Percentiles rank a stretch among this genome's conserved stretches.
phyloP scores from a whole-genome alignment of 192 early-diverging fungal species.

The Glomus cerebriforme region DNA sequence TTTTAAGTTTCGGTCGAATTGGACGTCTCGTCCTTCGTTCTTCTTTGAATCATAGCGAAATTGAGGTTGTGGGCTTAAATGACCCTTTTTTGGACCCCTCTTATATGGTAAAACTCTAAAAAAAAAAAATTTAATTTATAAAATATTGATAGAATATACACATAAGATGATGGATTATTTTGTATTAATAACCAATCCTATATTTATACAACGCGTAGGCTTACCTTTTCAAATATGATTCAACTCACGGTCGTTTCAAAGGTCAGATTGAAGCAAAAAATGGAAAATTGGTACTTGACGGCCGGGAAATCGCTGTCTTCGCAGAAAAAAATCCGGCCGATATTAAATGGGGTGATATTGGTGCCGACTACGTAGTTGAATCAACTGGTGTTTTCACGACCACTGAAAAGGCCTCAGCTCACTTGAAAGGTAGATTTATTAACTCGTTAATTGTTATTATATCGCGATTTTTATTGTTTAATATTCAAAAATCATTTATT shows the following conservation, averaged over 20 bases:
- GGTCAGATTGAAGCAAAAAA: constrained; percentile 77
- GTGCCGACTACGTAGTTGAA: constrained; percentile 94
- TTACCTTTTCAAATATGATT: constrained; percentile 98
- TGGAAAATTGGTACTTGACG: constrained; percentile 91
- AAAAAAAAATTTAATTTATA: not conserved
- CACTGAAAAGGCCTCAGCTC: constrained; percentile 78
- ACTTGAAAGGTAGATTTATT: constrained; percentile 89
- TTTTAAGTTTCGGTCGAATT: constrained; percentile 89
- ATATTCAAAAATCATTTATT: not conserved
- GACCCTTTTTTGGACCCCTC: constrained; percentile 96
- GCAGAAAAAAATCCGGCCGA: constrained; percentile 76
- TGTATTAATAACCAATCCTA: constrained; percentile 15
- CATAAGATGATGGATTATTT: not conserved
- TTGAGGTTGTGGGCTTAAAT: constrained; percentile 90
- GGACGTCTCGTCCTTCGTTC: constrained; percentile 96
- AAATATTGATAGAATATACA: not conserved
- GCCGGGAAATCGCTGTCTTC: constrained; percentile 74
- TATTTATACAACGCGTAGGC: constrained; percentile 41
- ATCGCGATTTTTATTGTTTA: not conserved
- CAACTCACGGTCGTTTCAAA: constrained; percentile 95
- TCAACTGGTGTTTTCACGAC: constrained; percentile 99
- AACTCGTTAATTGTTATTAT: constrained; percentile 39
- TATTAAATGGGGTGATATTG: constrained; percentile 85
- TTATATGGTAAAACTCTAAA: constrained; percentile 75
- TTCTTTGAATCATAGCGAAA: constrained; percentile 67